Evolutionary conservation across 2,329 filamentous ascomycete species (phyloP), one percentile per base, ranked within the genome.

Genomic region (Aschersonia sp.): DNA sequence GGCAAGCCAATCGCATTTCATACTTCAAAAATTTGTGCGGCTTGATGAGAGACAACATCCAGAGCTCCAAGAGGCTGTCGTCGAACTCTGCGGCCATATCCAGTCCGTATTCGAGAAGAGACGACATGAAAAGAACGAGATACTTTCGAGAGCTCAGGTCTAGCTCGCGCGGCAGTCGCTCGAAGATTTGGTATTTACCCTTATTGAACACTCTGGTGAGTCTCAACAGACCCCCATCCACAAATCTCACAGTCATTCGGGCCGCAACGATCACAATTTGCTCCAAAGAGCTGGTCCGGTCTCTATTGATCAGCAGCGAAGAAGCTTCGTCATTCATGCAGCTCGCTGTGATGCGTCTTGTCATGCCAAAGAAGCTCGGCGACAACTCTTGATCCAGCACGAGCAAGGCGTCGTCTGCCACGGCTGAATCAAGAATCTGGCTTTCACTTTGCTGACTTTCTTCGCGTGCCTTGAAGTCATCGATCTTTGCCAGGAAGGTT

Each of bases 101-200:
- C 28, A 74, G 57, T 5, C 65, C 64, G 45, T 69, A 61, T 48
- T 70, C 68, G 28, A 78, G 58, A 6, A 82, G 59, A 1, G 65
- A 67, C 2, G 68, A 62, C 30, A 79, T 57, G 53, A 80, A 80
- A 5, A 80, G 63, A 1, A 70, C 61, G 12, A 75, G 53, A 47
- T 69, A 71, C 48, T 56, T 65, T n/a, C 73, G 66, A 45, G 71
- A 67, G 3, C 62, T 53, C 2, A 68, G 60, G 12, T 56, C 56
- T 12, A 74, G 57, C 9, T 64, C 63, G 9, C 64, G 65, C 0
- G 68, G 66, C 6, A 60, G 43, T 4, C 62, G 63, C 10, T 68
- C 64, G 48, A 79, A 80, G 2, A 80, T 56, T 38, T 68, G 65
- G 51, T 75, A 75, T 47, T 70, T 71, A 38, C 71, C 67, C 12